Evolutionary conservation across 164 flowering plant species (phyloP).

Genomic region (Magnolia officinalis): DNA sequence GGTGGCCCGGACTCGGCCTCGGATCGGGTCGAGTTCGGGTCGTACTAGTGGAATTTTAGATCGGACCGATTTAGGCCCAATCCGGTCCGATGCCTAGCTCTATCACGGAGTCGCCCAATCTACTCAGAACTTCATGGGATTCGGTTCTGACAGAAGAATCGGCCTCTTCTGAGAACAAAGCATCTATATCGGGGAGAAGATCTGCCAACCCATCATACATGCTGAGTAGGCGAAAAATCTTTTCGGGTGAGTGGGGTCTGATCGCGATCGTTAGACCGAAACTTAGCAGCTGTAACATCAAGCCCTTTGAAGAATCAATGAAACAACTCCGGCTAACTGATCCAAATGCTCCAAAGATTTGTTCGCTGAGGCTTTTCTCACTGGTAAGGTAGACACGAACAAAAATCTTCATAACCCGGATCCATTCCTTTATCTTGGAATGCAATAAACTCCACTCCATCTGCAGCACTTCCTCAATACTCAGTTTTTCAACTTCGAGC

Average conservation of each 20-base stretch:
- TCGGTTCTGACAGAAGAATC: conserved; percentile 4
- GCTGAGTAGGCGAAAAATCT: not conserved
- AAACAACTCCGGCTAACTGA: conserved; percentile 4
- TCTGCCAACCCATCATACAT: conserved; percentile 6
- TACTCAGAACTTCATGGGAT: conserved; percentile 1
- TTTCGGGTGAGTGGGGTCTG: not conserved
- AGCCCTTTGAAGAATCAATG: conserved; percentile 6
- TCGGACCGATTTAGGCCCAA: too few species aligned
- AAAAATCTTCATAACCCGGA: not conserved
- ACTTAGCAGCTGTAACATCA: not conserved
- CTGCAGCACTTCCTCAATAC: conserved; percentile 65
- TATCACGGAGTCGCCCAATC: conserved; percentile 6
- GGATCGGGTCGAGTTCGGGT: too few species aligned
- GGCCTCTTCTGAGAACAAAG: not conserved
- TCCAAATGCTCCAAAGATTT: conserved; percentile 1
- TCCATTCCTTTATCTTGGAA: conserved; percentile 6
- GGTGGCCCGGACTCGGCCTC: too few species aligned
- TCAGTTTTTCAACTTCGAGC: conserved; percentile 68
- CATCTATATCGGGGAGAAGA: conserved; percentile 11
- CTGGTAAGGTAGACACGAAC: not conserved
- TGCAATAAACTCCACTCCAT: conserved; percentile 6
- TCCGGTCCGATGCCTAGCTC: too few species aligned
- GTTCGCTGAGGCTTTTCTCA: conserved; percentile 1
- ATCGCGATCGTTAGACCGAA: conserved; percentile 8
- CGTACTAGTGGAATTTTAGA: too few species aligned